Conservation (phyloP, 192 early-diverging fungal genomes). For the Dissophora ornata region DNA sequence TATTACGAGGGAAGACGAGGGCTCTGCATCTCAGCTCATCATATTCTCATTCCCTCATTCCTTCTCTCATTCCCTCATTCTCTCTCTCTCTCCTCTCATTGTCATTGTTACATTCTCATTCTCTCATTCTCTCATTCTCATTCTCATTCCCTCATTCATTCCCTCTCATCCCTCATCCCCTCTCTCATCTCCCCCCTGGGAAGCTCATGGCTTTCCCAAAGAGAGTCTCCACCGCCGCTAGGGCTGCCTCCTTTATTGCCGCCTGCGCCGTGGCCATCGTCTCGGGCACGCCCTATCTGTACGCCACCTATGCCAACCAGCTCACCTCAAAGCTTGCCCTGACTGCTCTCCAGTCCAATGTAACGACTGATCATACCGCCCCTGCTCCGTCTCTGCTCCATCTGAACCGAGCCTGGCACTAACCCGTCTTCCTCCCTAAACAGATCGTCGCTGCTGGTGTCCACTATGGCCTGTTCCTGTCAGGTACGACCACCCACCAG, state of each 20-base stretch:
- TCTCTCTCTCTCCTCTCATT: neutral
- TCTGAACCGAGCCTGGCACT: neutral
- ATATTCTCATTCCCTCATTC: too few species aligned
- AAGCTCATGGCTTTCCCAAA: neutral
- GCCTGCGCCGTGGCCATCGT: conserved; percentile 44
- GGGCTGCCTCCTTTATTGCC: conserved; percentile 39
- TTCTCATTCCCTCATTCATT: neutral
- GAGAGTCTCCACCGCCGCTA: conserved; percentile 4
- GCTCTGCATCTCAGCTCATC: too few species aligned
- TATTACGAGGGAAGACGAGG: too few species aligned
- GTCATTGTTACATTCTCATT: too few species aligned
- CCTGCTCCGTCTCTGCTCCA: neutral
- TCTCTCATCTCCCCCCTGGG: neutral
- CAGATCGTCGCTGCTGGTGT: conserved; percentile 45
- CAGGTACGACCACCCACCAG: conserved; percentile 25
- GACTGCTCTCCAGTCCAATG: conserved; percentile 49
- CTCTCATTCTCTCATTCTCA: neutral
- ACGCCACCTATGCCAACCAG: conserved; percentile 51
- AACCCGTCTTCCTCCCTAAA: neutral
- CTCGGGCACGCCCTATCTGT: conserved; percentile 51
- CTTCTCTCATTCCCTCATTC: neutral
- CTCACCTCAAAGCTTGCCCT: conserved; percentile 41
- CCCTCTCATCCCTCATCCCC: neutral
- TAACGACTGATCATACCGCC: conserved; percentile 10
- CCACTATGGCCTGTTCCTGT: conserved; percentile 50